Evolutionary conservation across 2,329 filamentous ascomycete species (phyloP).

Genomic region (Pseudogymnoascus verrucosus): DNA sequence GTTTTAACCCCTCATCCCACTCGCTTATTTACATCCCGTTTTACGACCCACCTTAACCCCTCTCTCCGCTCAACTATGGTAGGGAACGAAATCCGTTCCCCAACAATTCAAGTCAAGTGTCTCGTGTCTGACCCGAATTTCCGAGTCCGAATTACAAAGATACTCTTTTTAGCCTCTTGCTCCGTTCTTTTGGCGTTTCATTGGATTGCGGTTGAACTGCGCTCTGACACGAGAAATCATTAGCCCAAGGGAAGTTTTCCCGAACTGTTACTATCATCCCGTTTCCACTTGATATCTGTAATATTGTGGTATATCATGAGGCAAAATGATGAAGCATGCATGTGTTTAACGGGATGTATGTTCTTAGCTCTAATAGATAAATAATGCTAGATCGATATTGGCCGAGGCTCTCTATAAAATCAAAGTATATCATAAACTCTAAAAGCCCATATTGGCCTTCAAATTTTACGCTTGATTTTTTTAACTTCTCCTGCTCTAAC

Average conservation of each 20-base stretch:
- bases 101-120: neutral
- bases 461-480: neutral
- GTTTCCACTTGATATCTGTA: neutral
- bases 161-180: neutral
- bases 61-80: neutral
- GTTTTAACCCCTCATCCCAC: neutral
- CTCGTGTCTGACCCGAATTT: neutral
- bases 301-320: neutral
- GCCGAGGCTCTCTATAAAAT: neutral
- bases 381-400: neutral
- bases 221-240: neutral
- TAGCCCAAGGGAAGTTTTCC: neutral
- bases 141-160: neutral
- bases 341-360: neutral
- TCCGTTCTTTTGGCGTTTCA: neutral
- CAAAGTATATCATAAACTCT: neutral
- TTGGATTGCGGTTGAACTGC: neutral
- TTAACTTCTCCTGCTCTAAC: neutral
- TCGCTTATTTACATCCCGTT: neutral
- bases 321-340: neutral
- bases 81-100: neutral
- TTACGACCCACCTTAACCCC: neutral
- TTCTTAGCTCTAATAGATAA: neutral
- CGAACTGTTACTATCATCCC: neutral
- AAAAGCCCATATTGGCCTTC: neutral